A percentile compares a stretch with the other conserved stretches of the same genome.
phyloP scores from a whole-genome alignment of 169 alveolate species.

The Blepharisma undulans region DNA sequence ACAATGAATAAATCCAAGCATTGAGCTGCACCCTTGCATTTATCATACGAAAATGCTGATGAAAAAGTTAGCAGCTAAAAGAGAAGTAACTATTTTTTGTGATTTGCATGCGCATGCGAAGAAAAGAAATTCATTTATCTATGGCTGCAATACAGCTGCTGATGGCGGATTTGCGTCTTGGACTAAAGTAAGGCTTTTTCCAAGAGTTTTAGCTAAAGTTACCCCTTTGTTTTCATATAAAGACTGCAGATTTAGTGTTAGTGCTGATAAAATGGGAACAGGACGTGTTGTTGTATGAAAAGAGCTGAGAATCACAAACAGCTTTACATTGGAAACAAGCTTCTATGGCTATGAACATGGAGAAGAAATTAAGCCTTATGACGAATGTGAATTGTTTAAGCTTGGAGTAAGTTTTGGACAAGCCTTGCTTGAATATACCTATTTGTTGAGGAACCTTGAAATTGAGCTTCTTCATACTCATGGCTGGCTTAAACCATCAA shows the following conservation, averaged over 20 bases:
- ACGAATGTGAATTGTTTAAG: not conserved
- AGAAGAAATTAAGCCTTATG: not conserved
- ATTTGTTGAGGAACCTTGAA: constrained; percentile 42
- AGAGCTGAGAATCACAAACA: constrained; percentile 68
- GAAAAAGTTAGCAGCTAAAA: not conserved
- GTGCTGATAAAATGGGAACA: constrained; percentile 41
- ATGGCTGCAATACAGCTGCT: constrained; percentile 58
- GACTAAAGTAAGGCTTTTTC: constrained; percentile 53
- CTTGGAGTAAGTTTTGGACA: constrained; percentile 42
- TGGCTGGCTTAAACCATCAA: constrained; percentile 60
- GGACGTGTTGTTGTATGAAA: constrained; percentile 57
- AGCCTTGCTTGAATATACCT: constrained; percentile 43
- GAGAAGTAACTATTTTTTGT: constrained; percentile 51
- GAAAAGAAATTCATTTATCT: constrained; percentile 55
- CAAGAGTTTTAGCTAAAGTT: constrained; percentile 42
- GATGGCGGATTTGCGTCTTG: constrained; percentile 52
- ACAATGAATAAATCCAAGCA: constrained; percentile 70
- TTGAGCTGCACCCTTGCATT: constrained; percentile 57
- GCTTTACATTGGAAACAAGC: constrained; percentile 76
- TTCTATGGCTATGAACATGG: constrained; percentile 40
- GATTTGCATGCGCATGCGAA: constrained; percentile 73
- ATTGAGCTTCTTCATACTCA: constrained; percentile 47
- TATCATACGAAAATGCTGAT: constrained; percentile 64
- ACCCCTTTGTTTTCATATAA: constrained; percentile 40
- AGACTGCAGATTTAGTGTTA: constrained; percentile 50